Base-by-base conservation (phyloP, 257 asterid genomes). In the Gentiana macrophylla region DNA sequence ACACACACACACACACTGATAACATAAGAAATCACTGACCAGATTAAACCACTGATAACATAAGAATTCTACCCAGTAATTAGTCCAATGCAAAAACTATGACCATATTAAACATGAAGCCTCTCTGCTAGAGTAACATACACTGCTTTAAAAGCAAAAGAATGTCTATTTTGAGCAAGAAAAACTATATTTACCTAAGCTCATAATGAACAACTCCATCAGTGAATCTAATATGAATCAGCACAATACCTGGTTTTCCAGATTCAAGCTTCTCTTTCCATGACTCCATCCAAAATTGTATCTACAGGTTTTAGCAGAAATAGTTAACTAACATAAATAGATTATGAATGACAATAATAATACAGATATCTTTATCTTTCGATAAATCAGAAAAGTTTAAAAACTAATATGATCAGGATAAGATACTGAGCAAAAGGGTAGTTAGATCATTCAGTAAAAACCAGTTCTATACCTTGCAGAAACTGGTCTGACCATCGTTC, bases 271-370 rank as follows among this genome's bases (percentile, higher is more conserved):
- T 82, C 72, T 89, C 97, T 79, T 86, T 50, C 95, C 97, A 74
- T 89, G 97, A 73, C 97, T 89, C 97, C 97, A 86, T 69, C 97
- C 97, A 62, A 89, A 73, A 75, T 84, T 89, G 77, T 86, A 89
- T 78, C 97, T 89, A 57, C 66, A 67, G 46, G 8, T 49, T 44
- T 60, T 52, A 48, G 62, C 49, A 62, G 54, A 53, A 52, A 44
- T 43, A 44, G 37, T 46, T 52, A 46, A 45, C 52, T 32, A 34
- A 15, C 8, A 34, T 54, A 9, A 51, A 58, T 53, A 47, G 12
- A 35, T 43, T 32, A 37, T 12, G 49, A 49, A 50, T 46, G 10
- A 32, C 7, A 11, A 63, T 52, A 24, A 45, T 9, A 8, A 51
- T 1, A 34, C 32, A 43, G 4, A 24, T n/a, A 5, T 10, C 46